Percentiles rank a stretch among this genome's conserved stretches.
These are phyloP conservation scores for Papiliotrema laurentii DNA, from an alignment of 1,284 basidiomycete genomes.

Conservation along the genomic window DNA sequence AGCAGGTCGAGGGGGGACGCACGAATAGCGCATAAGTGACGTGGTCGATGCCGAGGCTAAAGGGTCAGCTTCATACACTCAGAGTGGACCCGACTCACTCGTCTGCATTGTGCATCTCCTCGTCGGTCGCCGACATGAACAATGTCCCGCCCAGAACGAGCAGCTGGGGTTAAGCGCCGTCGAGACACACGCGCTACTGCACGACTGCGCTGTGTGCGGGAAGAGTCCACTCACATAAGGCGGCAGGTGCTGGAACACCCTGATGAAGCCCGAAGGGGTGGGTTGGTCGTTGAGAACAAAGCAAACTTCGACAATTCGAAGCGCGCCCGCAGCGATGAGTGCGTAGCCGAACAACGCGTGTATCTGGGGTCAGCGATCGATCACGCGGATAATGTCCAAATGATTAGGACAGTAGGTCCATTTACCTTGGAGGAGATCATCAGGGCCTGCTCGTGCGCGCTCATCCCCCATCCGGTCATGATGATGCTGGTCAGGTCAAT, in stretches of 20 bases:
- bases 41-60: constrained; percentile 70
- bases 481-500: constrained; percentile 58
- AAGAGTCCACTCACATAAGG: constrained; percentile 64
- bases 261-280: constrained; percentile 39
- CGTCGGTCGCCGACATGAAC: constrained; percentile 89
- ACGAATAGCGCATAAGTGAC: constrained; percentile 81
- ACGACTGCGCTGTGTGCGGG: no score
- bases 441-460: constrained; percentile 77
- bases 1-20: constrained; percentile 19
- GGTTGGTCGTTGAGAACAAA: constrained; percentile 56
- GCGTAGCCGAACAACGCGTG: constrained; percentile 79
- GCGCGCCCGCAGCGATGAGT: constrained; percentile 76
- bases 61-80: constrained; percentile 8
- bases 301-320: constrained; percentile 82
- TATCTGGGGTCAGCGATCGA: constrained; percentile 53
- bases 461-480: constrained; percentile 93
- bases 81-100: constrained; percentile 14
- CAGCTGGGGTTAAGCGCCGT: constrained; percentile 51
- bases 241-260: constrained; percentile 74
- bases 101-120: constrained; percentile 69
- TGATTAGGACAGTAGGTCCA: background rate
- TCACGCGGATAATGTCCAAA: background rate
- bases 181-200: no score
- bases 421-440: constrained; percentile 74
- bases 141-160: constrained; percentile 62